Conservation (phyloP, 208 protist genomes). For the Leishmania lainsoni region DNA sequence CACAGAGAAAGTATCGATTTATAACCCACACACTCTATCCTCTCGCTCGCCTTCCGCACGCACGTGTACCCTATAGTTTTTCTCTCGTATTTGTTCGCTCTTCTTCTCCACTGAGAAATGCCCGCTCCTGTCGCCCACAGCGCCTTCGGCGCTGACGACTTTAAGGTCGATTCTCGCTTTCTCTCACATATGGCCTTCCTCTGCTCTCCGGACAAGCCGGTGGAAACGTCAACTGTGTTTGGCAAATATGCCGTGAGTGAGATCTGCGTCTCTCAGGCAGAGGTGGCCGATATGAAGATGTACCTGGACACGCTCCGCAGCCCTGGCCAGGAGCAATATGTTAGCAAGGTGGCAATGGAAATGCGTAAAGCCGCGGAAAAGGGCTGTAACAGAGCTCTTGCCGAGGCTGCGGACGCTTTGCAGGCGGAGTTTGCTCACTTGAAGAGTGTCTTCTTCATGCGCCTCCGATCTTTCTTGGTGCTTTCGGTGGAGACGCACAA, state of each 20-base stretch:
- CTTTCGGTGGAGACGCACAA: constrained; percentile 36
- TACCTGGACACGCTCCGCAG: constrained; percentile 36
- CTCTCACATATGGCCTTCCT: constrained; percentile 38
- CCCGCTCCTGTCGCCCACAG: constrained; percentile 17
- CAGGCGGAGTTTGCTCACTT: constrained; percentile 48
- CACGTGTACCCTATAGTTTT: not conserved
- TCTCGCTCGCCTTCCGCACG: not conserved
- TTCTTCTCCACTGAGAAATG: not conserved
- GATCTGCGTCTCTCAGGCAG: constrained; percentile 51
- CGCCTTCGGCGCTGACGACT: constrained; percentile 38
- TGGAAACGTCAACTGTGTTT: constrained; percentile 34
- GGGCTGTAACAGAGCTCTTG: constrained; percentile 21
- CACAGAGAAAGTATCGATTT: not conserved
- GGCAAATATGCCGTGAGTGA: constrained; percentile 53
- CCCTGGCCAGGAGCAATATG: constrained; percentile 30
- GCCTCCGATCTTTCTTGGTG: constrained; percentile 44
- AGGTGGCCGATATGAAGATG: constrained; percentile 37
- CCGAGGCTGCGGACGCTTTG: constrained; percentile 31
- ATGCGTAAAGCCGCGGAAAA: constrained; percentile 24
- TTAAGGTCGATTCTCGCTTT: constrained; percentile 37
- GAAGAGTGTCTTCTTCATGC: constrained; percentile 49
- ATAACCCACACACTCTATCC: not conserved
- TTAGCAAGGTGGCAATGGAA: constrained; percentile 33
- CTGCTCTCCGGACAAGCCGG: constrained; percentile 41
- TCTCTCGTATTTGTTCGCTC: not conserved